phyloP scores from a whole-genome alignment of 305 asterid species.

The Fraxinus albicans region DNA sequence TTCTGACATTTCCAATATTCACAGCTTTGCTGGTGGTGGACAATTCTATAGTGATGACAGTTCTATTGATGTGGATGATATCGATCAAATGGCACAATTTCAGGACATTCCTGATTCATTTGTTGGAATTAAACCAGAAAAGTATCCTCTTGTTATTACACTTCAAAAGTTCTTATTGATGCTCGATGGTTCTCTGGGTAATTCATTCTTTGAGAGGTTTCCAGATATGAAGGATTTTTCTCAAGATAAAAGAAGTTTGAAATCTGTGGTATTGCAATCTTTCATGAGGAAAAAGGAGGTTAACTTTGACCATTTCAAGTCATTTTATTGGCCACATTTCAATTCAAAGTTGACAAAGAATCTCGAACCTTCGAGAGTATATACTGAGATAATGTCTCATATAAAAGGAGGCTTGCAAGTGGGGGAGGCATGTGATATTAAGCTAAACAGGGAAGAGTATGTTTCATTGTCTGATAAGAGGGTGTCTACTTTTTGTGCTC shows the following conservation, averaged over 20 bases:
- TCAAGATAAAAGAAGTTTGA: constrained; percentile 25
- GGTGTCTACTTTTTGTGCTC: constrained; percentile 45
- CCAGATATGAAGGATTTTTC: constrained; percentile 27
- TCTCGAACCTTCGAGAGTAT: constrained; percentile 64
- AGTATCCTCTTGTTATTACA: constrained; percentile 59
- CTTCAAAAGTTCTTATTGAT: constrained; percentile 61
- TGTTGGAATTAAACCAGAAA: constrained; percentile 37
- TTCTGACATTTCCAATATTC: constrained; percentile 11
- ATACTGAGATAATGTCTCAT: constrained; percentile 65
- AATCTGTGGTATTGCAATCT: constrained; percentile 44
- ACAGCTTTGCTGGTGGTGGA: constrained; percentile 45
- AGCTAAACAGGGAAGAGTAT: constrained; percentile 39
- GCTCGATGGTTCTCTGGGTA: constrained; percentile 60
- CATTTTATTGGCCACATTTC: constrained; percentile 64
- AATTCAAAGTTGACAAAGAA: constrained; percentile 43
- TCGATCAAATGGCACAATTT: constrained; percentile 42
- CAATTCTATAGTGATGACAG: constrained; percentile 21
- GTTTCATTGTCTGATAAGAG: constrained; percentile 47
- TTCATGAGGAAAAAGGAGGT: constrained; percentile 63
- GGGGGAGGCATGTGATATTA: constrained; percentile 23
- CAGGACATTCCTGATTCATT: constrained; percentile 58
- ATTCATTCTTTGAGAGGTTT: constrained; percentile 60
- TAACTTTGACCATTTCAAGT: constrained; percentile 52
- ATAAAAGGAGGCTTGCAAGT: constrained; percentile 64
- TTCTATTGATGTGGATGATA: constrained; percentile 38